Evolutionary conservation across 1,284 basidiomycete genomes (phyloP).

Genomic region (Agaricales sp.): DNA sequence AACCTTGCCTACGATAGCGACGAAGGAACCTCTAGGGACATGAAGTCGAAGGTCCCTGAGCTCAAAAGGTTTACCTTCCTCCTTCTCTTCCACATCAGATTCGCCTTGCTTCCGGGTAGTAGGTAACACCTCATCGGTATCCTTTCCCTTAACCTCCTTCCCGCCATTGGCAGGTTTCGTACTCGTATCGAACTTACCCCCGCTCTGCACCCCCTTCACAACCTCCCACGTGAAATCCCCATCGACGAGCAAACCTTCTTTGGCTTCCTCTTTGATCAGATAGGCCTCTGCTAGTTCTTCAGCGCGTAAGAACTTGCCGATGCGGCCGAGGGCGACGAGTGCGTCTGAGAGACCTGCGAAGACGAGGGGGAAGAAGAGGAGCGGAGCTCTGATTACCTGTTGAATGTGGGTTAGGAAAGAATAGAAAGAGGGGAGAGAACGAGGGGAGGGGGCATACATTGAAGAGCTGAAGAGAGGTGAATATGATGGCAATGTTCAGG

Average conservation of each 20-base stretch:
- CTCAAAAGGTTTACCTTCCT: slow-evolving; percentile 22
- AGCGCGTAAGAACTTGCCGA: slow-evolving; percentile 36
- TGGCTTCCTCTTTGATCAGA: slow-evolving; percentile 23
- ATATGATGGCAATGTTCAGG: slow-evolving; percentile 47
- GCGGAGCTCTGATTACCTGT: slow-evolving; percentile 26
- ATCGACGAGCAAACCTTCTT: slow-evolving; percentile 33
- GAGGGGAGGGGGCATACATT: slow-evolving; percentile 34
- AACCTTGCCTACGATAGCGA: slow-evolving; percentile 33
- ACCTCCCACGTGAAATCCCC: slow-evolving; percentile 50
- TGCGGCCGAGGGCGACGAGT: slow-evolving; percentile 37
- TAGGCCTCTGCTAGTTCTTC: slow-evolving; percentile 38
- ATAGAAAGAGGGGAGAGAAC: no score
- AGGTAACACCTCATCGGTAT: slow-evolving; percentile 9
- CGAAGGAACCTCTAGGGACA: slow-evolving; percentile 28
- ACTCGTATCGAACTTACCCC: slow-evolving; percentile 2
- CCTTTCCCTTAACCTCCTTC: slow-evolving; percentile 8
- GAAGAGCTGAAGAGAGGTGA: slow-evolving; percentile 51
- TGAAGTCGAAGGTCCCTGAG: slow-evolving; percentile 26
- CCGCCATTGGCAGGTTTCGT: slow-evolving; percentile 2
- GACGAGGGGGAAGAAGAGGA: slow-evolving; percentile 27
- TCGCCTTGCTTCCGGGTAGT: slow-evolving; percentile 4
- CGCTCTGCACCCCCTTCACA: slow-evolving; percentile 8
- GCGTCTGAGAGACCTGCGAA: slow-evolving; percentile 32
- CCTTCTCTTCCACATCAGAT: slow-evolving; percentile 6
- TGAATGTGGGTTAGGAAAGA: neutral